Evolutionary conservation across 768 basidiomycete species (phyloP).

Genomic region (Candolleomyces efflorescens): DNA sequence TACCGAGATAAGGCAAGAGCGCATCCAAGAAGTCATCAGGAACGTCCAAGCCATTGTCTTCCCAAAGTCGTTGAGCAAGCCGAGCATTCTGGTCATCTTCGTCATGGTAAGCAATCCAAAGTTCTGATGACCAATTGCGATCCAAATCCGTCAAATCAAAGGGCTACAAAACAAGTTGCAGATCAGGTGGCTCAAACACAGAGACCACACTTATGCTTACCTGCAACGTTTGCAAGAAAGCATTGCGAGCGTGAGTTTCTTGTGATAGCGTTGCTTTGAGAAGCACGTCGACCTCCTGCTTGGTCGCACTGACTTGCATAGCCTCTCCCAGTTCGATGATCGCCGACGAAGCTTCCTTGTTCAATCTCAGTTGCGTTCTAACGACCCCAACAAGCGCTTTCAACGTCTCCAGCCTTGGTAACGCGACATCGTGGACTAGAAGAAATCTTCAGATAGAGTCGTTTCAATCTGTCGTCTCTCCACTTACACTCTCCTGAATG

Average conservation of each 20-base stretch:
- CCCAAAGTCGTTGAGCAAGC: slow-evolving; percentile 82
- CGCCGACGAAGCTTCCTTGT: slow-evolving; percentile 78
- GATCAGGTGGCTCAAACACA: not conserved
- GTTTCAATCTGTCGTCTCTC: not conserved
- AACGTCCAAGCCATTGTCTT: slow-evolving; percentile 91
- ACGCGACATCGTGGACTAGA: slow-evolving; percentile 64
- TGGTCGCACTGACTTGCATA: slow-evolving; percentile 58
- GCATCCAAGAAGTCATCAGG: slow-evolving; percentile 58
- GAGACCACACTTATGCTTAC: slow-evolving; percentile 34
- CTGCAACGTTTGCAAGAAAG: slow-evolving; percentile 89
- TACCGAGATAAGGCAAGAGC: slow-evolving; percentile 69
- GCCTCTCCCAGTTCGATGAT: slow-evolving; percentile 81
- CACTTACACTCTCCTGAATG: slow-evolving; percentile 70
- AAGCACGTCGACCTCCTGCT: slow-evolving; percentile 60
- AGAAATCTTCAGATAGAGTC: not conserved
- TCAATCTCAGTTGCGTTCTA: slow-evolving; percentile 70
- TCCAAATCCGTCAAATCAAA: slow-evolving; percentile 94
- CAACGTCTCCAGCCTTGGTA: slow-evolving; percentile 71
- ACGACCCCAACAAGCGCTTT: slow-evolving; percentile 69
- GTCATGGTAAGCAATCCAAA: slow-evolving; percentile 89
- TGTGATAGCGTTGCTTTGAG: slow-evolving; percentile 75
- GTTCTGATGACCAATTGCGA: slow-evolving; percentile 66
- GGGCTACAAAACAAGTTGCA: slow-evolving; percentile 44
- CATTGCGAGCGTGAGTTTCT: slow-evolving; percentile 83
- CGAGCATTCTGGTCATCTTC: slow-evolving; percentile 80